phyloP scores from a whole-genome alignment of 495 filamentous ascomycete species.

The Penicillium cosmopolitanum region DNA sequence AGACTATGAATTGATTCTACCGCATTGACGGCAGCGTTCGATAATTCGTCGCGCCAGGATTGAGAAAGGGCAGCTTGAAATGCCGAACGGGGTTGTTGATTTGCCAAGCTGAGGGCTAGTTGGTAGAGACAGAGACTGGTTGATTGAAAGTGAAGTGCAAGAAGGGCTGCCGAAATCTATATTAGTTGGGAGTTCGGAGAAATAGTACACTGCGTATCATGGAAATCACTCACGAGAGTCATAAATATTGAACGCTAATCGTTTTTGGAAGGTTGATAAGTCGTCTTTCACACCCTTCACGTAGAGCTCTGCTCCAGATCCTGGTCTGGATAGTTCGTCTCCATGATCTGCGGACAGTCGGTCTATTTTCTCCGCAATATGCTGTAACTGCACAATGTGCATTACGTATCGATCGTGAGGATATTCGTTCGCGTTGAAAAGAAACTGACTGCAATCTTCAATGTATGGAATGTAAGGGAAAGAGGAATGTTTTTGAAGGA shows the following conservation, averaged over 20 bases:
- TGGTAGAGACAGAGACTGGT: conserved; percentile 30
- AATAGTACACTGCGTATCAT: neutral
- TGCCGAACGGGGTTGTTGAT: neutral
- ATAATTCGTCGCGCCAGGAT: conserved; percentile 11
- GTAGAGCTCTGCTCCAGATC: conserved; percentile 28
- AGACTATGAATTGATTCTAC: conserved; percentile 16
- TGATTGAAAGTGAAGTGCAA: conserved; percentile 29
- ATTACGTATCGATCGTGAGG: conserved; percentile 26
- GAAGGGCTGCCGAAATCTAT: conserved; percentile 12
- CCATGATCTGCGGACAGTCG: conserved; percentile 19
- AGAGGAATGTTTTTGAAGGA: conserved; percentile 28
- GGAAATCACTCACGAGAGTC: conserved; percentile 20
- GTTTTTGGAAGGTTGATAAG: conserved; percentile 20
- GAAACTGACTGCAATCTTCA: conserved; percentile 25
- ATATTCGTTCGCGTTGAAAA: conserved; percentile 15
- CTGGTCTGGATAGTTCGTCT: conserved; percentile 14
- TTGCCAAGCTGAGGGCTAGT: conserved; percentile 15
- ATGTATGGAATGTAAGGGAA: conserved; percentile 25
- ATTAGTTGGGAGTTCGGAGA: neutral
- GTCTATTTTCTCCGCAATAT: conserved; percentile 31
- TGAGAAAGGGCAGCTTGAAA: neutral
- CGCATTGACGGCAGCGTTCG: conserved; percentile 14
- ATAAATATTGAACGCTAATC: conserved; percentile 19
- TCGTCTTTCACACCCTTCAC: conserved; percentile 25
- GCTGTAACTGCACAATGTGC: conserved; percentile 28